Base-by-base conservation (phyloP, 2,329 filamentous ascomycete genomes). In the Rutstroemia sp. region DNA sequence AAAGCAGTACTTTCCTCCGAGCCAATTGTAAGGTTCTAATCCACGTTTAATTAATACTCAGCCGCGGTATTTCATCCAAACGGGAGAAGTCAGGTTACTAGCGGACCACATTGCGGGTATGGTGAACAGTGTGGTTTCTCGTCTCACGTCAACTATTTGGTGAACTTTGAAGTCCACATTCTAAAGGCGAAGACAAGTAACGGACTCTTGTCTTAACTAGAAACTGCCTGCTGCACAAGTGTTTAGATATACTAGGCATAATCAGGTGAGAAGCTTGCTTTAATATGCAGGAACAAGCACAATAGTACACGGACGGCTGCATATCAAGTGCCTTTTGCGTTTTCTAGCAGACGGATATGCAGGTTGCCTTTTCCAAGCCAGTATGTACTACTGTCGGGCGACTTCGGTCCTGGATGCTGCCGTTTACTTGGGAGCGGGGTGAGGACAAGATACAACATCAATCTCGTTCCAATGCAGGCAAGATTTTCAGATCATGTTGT, bases 261-360 rank as follows among this genome's bases (percentile, higher is more conserved):
- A 21, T 12, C 17, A 21, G 40, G 40, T 21, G 17, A 19, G 21
- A 44, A 42, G 21, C 40, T 25, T 7, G 19, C 34, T 30, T 34
- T 14, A 21, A 40, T 10, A 53, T 34, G 42, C 49, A 57, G 49
- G 34, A 53, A 53, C 49, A 42, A 57, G 17, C 39, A 39, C 30
- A 51, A 42, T 42, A 51, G 36, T 25, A 27, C 27, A 51, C 53
- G 53, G 53, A 38, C 16, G 23, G 39, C 16, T 45, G 19, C 39
- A 51, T 42, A 21, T 27, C 39, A 27, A 38, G 30, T 34, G 38
- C 25, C 19, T 27, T 30, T 38, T 51, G 53, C 9, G 53, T 38
- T 45, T 36, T 56, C 47, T 39, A 45, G 23, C 5, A 14, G 36
- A 55, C 53, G 53, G 53, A 12, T 51, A 51, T 39, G 53, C 53